phyloP scores from a whole-genome alignment of 2,329 filamentous ascomycete genomes.

The Ascochyta viciae-villosae region DNA sequence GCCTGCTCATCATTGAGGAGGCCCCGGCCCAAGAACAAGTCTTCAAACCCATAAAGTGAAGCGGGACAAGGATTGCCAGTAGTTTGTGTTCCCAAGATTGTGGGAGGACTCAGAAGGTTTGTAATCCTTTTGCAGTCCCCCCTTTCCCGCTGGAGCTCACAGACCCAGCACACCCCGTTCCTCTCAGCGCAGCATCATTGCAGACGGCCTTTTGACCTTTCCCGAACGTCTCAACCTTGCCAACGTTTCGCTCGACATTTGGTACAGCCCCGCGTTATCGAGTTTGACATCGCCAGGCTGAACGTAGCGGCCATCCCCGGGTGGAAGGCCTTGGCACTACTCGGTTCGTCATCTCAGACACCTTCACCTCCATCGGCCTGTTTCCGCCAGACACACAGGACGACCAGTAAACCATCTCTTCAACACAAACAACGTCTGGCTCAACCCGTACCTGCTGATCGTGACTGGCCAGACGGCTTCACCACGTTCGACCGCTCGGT shows the following conservation, averaged over 20 bases:
- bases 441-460: background rate
- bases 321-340: background rate
- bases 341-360: background rate
- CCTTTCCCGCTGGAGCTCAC: background rate
- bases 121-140: background rate
- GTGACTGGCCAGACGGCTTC: no score
- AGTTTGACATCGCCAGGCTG: background rate
- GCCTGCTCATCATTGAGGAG: background rate
- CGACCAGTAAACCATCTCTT: background rate
- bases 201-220: background rate
- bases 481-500: no score
- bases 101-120: background rate
- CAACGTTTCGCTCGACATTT: background rate
- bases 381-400: background rate
- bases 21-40: background rate
- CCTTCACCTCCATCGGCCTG: background rate
- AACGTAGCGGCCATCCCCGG: background rate
- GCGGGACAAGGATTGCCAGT: background rate
- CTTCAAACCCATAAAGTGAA: background rate
- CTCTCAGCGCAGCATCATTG: background rate
- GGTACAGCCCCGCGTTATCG: background rate
- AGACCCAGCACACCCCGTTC: background rate
- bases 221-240: background rate
- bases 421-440: background rate
- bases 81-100: background rate